Conservation (phyloP, 2,329 filamentous ascomycete species). For the Colletotrichum acutatum region DNA sequence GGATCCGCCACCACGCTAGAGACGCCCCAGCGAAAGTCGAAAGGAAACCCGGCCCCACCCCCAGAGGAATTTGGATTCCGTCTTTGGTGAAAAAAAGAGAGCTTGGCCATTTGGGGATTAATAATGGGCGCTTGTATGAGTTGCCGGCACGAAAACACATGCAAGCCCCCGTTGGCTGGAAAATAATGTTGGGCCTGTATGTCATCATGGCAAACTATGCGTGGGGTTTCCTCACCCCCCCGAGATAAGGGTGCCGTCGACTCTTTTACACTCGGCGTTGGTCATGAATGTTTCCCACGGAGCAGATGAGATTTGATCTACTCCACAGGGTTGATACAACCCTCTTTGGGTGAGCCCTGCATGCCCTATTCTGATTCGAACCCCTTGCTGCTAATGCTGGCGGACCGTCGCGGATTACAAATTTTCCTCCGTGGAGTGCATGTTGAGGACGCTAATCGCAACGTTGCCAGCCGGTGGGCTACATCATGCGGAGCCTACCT, state of each 20-base stretch:
- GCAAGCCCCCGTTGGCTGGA: constrained; percentile 1
- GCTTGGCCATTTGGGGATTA: constrained; percentile 16
- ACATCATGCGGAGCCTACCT: constrained; percentile 8
- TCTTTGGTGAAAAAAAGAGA: neutral
- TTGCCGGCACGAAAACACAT: constrained; percentile 11
- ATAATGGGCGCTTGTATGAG: constrained; percentile 13
- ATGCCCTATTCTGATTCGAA: neutral
- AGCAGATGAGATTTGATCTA: neutral
- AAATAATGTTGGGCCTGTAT: constrained; percentile 2
- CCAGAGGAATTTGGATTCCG: constrained; percentile 28
- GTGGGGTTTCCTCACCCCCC: constrained; percentile 2
- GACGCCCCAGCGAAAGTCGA: constrained; percentile 1
- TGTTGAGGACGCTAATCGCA: neutral
- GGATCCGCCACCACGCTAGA: constrained; percentile 24
- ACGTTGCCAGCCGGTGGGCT: constrained; percentile 1
- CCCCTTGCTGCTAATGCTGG: neutral
- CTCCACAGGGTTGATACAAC: neutral
- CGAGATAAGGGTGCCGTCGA: constrained; percentile 1
- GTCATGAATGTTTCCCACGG: constrained; percentile 19
- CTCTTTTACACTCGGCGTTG: neutral
- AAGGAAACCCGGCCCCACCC: neutral
- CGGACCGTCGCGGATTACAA: constrained; percentile 16
- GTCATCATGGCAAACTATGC: constrained; percentile 7
- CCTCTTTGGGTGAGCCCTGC: neutral
- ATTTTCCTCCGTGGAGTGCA: constrained; percentile 12